Base-by-base conservation (phyloP, 345 rosid species). In the Brassica nigra region DNA sequence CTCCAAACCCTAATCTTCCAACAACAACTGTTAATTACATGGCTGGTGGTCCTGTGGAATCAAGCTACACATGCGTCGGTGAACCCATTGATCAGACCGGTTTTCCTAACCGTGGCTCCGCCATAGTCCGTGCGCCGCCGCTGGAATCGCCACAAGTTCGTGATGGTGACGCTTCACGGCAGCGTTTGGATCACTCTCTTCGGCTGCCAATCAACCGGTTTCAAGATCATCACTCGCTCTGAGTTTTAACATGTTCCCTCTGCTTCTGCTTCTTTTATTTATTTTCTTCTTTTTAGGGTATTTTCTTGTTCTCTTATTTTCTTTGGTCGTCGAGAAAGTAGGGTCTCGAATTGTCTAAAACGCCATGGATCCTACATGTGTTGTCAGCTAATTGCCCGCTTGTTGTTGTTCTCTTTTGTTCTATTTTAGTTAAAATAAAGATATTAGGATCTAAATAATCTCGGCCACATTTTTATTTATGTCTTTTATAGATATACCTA, bases 31-130 rank as follows among this genome's bases (percentile, higher is more conserved):
- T 85, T 76, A 74, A 82, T 34, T 75, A 77, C 62, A 77, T 82
- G 81, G 31, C 81, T 10, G 74, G 73, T 31, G 74, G 67, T 59
- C 80, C 86, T 14, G 58, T 71, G 11, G 82, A 77, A 3, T 44
- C 85, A 18, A 82, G 62, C 81, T 89, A 91, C 84, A 83, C 97
- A 27, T 93, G 97, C 89, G 82, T 91, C 63, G 97, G 98, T 63
- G 95, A 92, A 23, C 97, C 94, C 29, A 83, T 88, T 11, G 88
- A 84, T 44, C 89, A 75, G 65, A 66, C 76, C 8, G 85, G 86
- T 18, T 81, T 83, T 57, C 77, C 85, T 3, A 77, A 71, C 11
- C 78, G 81, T 69, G 86, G 80, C 58, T 77, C 77, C 1, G 49
- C 28, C 18, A 74, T 63, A 28, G 68, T 78, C 28, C 83, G 86